These are phyloP conservation scores for Daldinia eschscholtzii DNA, from an alignment of 2,329 filamentous ascomycete genomes.

Conservation along the genomic window DNA sequence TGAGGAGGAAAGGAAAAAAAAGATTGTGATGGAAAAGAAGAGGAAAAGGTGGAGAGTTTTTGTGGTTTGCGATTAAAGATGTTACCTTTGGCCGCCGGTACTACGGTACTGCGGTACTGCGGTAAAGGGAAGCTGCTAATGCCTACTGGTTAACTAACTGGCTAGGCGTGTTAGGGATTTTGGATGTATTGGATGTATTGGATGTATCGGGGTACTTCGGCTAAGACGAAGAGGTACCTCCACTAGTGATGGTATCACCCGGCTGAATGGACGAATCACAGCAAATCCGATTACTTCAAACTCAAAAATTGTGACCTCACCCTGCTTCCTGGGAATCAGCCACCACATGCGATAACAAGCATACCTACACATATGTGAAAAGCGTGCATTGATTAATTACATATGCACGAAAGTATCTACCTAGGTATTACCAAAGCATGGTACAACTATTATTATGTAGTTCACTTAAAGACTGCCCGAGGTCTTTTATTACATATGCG, in stretches of 20 bases:
- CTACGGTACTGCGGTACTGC: conserved; percentile 39
- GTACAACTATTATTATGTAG: neutral
- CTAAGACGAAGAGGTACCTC: conserved; percentile 47
- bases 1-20: conserved; percentile 44
- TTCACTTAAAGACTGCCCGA: neutral
- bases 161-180: conserved; percentile 26
- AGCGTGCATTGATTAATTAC: neutral
- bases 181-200: conserved; percentile 31
- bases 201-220: conserved; percentile 45
- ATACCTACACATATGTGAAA: neutral
- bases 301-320: conserved; percentile 49
- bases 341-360: conserved; percentile 30
- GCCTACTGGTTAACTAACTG: conserved; percentile 36
- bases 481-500: conserved; percentile 7
- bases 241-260: conserved; percentile 40
- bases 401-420: neutral
- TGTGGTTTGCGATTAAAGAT: conserved; percentile 53
- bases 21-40: conserved; percentile 44
- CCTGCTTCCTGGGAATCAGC: conserved; percentile 31
- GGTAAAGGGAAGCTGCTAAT: conserved; percentile 41
- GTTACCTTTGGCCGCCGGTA: conserved; percentile 39
- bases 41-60: conserved; percentile 56
- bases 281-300: conserved; percentile 48
- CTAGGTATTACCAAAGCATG: neutral
- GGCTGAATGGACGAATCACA: conserved; percentile 54